Evolutionary conservation across 352 stramenopile genomes (phyloP), one percentile per base, ranked within the genome.

Genomic region (Pythium chondricola): DNA sequence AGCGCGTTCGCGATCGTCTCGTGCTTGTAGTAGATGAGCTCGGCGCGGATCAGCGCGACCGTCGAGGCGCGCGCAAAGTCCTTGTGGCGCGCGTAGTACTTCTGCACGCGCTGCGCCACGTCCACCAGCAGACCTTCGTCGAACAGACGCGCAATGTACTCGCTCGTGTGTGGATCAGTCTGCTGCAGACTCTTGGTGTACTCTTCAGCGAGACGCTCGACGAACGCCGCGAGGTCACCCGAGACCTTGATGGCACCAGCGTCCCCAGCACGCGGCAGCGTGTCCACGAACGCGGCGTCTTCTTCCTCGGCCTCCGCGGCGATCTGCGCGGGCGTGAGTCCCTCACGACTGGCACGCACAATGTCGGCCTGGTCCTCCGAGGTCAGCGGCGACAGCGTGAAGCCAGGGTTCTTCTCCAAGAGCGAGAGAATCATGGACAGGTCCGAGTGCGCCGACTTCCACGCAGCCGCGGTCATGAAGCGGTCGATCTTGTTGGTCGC

Each of bases 141-240:
- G 21, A 84, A 87, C 42, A 99, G 75, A 27, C 95, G 85, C 18
- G 69, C 59, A 33, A 98, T 88, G 70, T 98, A 99, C 56, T 98
- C 93, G 44, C 86, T 76, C 43, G 94, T 97, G 74, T 98, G 93
- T 41, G 95, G 92, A 59, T 97, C 96, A 27, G 91, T 97, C 48
- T 96, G 87, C 69, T 99, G 96, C n/a, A 99, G 65, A 31, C 69
- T 88, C 83, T 99, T 99, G 52, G 77, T 98, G 78, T 99, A 99
- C 69, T 99, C 95, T 59, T 98, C 94, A 43, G 96, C 90, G 18
- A 99, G 76, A 32, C 92, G 88, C 36, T 91, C 83, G 27, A 98
- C 74, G 52, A 95, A 97, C 18, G 76, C 68, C 7, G 76, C 85
- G 25, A 95, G 68, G 51, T 93, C 90, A 17, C 87, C 88, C 40